These are phyloP conservation scores for Botrytis aclada DNA, from an alignment of 2,329 filamentous ascomycete species.

Conservation along the genomic window DNA sequence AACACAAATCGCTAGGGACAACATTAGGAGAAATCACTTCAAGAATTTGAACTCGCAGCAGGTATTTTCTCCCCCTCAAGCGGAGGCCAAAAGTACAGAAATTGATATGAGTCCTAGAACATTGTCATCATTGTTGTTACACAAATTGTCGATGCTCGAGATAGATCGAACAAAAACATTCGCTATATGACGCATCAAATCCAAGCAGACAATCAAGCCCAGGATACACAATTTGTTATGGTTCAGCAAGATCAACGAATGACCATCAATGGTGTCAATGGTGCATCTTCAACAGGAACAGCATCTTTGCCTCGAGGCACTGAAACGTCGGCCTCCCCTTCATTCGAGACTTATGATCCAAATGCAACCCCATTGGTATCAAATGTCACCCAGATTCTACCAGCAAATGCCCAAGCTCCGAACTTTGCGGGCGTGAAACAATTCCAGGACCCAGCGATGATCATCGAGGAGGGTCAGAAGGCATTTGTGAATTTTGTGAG, in stretches of 20 bases:
- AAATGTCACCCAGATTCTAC: slow-evolving; percentile 26
- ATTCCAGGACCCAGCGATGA: slow-evolving; percentile 28
- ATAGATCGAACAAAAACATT: slow-evolving; percentile 24
- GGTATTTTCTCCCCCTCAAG: slow-evolving; percentile 23
- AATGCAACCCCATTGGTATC: slow-evolving; percentile 15
- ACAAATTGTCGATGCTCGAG: slow-evolving; percentile 31
- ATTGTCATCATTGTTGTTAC: slow-evolving; percentile 34
- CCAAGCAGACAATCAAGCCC: slow-evolving; percentile 25
- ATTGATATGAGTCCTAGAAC: slow-evolving; percentile 27
- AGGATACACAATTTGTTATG: slow-evolving; percentile 24
- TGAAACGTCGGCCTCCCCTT: background rate
- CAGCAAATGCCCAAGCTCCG: slow-evolving; percentile 23
- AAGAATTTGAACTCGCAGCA: slow-evolving; percentile 31
- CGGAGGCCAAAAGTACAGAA: slow-evolving; percentile 13
- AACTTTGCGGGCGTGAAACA: slow-evolving; percentile 23
- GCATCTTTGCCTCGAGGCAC: slow-evolving; percentile 12
- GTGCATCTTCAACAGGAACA: background rate
- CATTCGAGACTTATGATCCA: slow-evolving; percentile 20
- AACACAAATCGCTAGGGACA: slow-evolving; percentile 28
- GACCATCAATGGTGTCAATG: slow-evolving; percentile 20
- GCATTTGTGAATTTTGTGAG: slow-evolving; percentile 25
- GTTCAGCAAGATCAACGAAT: slow-evolving; percentile 26
- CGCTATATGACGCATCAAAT: slow-evolving; percentile 34
- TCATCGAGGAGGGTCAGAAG: slow-evolving; percentile 29
- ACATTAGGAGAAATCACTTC: slow-evolving; percentile 36